Conservation (phyloP, 2,329 filamentous ascomycete species). For the Arthrobotrys sinensis region DNA sequence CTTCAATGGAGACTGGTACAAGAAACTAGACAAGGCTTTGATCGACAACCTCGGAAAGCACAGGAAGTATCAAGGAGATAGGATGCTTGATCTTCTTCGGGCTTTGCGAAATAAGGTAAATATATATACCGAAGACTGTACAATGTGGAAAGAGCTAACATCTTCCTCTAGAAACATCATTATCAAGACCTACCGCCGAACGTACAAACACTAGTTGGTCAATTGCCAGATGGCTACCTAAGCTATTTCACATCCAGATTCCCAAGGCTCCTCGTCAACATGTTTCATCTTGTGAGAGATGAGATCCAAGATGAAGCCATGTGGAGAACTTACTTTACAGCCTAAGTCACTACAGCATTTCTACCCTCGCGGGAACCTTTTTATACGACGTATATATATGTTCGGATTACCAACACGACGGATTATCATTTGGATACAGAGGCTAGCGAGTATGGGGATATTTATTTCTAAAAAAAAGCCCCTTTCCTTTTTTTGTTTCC, state of each 20-base stretch:
- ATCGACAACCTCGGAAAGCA: slow-evolving; percentile 61
- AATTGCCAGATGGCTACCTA: slow-evolving; percentile 84
- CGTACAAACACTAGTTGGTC: slow-evolving; percentile 80
- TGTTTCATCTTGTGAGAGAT: slow-evolving; percentile 69
- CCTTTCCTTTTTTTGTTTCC: slow-evolving; percentile 8
- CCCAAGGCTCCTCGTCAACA: slow-evolving; percentile 78
- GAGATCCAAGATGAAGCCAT: slow-evolving; percentile 54
- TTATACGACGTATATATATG: slow-evolving; percentile 34
- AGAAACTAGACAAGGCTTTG: slow-evolving; percentile 66
- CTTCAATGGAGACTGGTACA: slow-evolving; percentile 82
- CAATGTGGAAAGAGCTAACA: neutral
- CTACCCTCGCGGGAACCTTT: slow-evolving; percentile 32
- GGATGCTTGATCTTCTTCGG: slow-evolving; percentile 86
- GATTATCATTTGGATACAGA: slow-evolving; percentile 39
- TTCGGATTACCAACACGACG: slow-evolving; percentile 34
- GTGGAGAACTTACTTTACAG: slow-evolving; percentile 59
- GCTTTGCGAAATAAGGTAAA: slow-evolving; percentile 85
- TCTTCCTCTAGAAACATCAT: slow-evolving; percentile 79
- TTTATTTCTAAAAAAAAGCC: slow-evolving; percentile 24
- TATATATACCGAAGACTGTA: neutral
- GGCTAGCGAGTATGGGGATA: slow-evolving; percentile 46
- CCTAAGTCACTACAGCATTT: slow-evolving; percentile 37
- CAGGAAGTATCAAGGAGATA: slow-evolving; percentile 80
- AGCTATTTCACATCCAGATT: slow-evolving; percentile 86
- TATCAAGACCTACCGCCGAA: slow-evolving; percentile 93